Percentiles rank a stretch among this genome's conserved stretches.
Conservation (phyloP, 106 monocot genomes). For the Iris macrosiphon region DNA sequence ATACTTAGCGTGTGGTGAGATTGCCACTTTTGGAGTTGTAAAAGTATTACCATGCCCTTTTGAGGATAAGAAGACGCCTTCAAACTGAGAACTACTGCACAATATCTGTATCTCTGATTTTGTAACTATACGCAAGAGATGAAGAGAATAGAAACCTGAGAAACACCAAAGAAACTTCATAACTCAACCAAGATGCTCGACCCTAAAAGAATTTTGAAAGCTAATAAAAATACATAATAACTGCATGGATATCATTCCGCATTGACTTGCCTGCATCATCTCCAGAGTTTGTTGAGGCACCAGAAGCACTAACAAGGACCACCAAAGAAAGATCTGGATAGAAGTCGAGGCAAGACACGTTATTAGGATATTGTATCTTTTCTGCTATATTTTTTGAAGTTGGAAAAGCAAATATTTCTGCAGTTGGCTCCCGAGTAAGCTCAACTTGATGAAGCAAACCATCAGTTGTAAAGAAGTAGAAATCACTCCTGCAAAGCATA, state of each 20-base stretch:
- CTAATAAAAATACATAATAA: not conserved
- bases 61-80: conserved; percentile 52
- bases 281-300: conserved; percentile 13
- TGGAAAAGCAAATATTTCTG: conserved; percentile 12
- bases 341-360: conserved; percentile 64
- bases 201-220: not conserved
- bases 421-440: conserved; percentile 28
- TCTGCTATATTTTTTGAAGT: conserved; percentile 13
- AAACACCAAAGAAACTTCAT: conserved; percentile 1
- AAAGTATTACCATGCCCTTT: conserved; percentile 23
- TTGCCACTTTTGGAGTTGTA: conserved; percentile 48
- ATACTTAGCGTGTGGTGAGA: conserved; percentile 64
- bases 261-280: conserved; percentile 27
- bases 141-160: conserved; percentile 61
- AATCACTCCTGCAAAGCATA: conserved; percentile 36
- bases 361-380: conserved; percentile 20
- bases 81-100: conserved; percentile 31
- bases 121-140: conserved; percentile 31
- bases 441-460: conserved; percentile 58
- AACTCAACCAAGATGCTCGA: not conserved
- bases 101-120: conserved; percentile 37
- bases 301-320: conserved; percentile 45
- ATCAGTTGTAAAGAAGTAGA: conserved; percentile 60
- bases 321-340: conserved; percentile 48
- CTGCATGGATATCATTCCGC: not conserved